A percentile compares a stretch with the other conserved stretches of the same genome.
Conservation (phyloP, 306 rosid species). For the Sechiopsis laciniata region DNA sequence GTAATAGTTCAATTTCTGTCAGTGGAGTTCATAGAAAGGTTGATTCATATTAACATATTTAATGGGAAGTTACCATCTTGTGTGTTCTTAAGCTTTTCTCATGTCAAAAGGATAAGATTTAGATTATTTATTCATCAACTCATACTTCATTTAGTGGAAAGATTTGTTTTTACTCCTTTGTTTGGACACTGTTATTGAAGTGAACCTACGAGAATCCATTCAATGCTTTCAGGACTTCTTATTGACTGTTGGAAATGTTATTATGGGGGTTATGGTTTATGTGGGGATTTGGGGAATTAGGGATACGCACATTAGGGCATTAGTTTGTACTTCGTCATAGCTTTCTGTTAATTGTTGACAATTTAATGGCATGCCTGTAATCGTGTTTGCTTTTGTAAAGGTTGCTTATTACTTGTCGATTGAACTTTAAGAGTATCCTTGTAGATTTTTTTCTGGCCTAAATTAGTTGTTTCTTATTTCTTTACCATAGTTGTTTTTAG, state of each 20-base stretch:
- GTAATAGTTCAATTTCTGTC: not conserved
- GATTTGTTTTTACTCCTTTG: too few relatives aligned
- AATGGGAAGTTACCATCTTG: not conserved
- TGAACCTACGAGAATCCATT: not conserved
- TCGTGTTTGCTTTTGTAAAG: conserved; percentile 8
- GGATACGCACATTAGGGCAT: not conserved
- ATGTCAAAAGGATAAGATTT: not conserved
- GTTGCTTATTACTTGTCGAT: not conserved
- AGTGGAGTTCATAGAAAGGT: conserved; percentile 3
- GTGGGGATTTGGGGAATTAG: not conserved
- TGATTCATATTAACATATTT: not conserved
- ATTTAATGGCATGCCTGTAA: not conserved
- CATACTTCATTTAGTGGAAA: too few relatives aligned
- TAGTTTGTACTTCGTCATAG: not conserved
- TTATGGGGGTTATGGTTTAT: not conserved
- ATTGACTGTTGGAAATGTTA: not conserved
- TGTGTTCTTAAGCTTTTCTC: conserved; percentile 4
- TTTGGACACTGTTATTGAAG: too few relatives aligned
- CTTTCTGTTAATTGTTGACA: not conserved
- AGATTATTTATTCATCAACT: not conserved
- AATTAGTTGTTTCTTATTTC: not conserved
- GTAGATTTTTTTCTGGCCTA: not conserved
- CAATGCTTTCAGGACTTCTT: not conserved
- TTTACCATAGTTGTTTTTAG: not conserved
- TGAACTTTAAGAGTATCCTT: conserved; percentile 7